phyloP scores from a whole-genome alignment of 1,139 yeast species.

The Pichia norvegensis region DNA sequence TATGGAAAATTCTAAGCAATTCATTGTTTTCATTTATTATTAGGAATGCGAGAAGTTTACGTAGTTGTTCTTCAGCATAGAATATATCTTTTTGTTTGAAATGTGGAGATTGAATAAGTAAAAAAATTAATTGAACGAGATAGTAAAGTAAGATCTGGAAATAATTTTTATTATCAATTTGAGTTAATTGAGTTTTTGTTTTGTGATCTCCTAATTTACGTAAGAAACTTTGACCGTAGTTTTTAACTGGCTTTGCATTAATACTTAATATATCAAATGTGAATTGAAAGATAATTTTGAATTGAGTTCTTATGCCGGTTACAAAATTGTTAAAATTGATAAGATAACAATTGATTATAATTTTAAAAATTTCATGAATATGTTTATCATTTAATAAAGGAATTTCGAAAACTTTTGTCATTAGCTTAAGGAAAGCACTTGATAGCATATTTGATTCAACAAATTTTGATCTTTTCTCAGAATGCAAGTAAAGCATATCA shows the following conservation, averaged over 20 bases:
- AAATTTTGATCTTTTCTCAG: neutral
- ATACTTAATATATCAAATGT: constrained; percentile 8
- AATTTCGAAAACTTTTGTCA: constrained; percentile 4
- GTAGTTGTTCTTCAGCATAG: neutral
- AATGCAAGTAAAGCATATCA: neutral
- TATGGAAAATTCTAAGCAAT: constrained; percentile 4
- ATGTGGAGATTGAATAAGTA: neutral
- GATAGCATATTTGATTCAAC: constrained; percentile 6
- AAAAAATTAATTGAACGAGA: constrained; percentile 10
- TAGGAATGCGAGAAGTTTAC: constrained; percentile 13
- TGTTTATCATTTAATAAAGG: constrained; percentile 2
- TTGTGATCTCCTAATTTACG: constrained; percentile 3
- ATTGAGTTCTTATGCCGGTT: constrained; percentile 4
- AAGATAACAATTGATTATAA: constrained; percentile 10
- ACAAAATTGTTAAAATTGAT: constrained; percentile 8
- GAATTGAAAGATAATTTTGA: constrained; percentile 5
- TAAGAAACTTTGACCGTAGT: constrained; percentile 2
- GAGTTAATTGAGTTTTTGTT: constrained; percentile 7
- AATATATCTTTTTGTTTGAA: neutral
- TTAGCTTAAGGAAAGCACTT: constrained; percentile 3
- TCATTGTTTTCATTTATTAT: constrained; percentile 9
- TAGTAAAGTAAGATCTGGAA: constrained; percentile 8
- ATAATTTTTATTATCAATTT: constrained; percentile 1
- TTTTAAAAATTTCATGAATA: constrained; percentile 7
- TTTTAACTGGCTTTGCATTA: neutral